A percentile compares a stretch with the other conserved stretches of the same genome.
Evolutionary conservation across 169 alveolate species (phyloP).

Genomic region (Plasmodium gallinaceum): DNA sequence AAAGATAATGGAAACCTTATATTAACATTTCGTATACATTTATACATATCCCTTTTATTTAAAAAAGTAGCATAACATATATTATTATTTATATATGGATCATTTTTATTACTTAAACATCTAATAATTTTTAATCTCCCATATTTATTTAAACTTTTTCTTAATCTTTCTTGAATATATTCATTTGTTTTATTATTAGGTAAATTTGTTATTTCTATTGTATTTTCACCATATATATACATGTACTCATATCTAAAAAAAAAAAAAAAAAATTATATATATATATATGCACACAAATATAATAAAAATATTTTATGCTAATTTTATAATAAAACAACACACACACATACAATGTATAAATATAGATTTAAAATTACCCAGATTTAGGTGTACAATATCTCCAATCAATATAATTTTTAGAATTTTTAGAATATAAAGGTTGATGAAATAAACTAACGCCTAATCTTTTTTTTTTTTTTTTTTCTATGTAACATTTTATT

Average conservation of each 20-base stretch:
- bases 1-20: constrained; percentile 85
- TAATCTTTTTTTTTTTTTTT: constrained; percentile 43
- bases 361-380: constrained; percentile 32
- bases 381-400: constrained; percentile 79
- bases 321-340: not conserved
- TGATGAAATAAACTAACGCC: constrained; percentile 54
- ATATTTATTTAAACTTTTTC: constrained; percentile 87
- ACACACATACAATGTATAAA: not conserved
- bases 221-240: constrained; percentile 86
- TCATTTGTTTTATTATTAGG: constrained; percentile 92
- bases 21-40: constrained; percentile 80
- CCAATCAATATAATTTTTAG: constrained; percentile 77
- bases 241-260: constrained; percentile 78
- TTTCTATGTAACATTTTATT: constrained; percentile 69
- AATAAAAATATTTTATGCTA: not conserved
- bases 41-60: constrained; percentile 78
- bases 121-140: constrained; percentile 88
- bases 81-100: constrained; percentile 91
- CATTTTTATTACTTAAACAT: constrained; percentile 89
- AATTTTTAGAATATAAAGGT: constrained; percentile 50
- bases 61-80: constrained; percentile 87
- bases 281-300: not conserved
- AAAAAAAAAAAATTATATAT: not conserved
- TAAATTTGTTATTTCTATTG: constrained; percentile 84
- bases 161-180: constrained; percentile 90